phyloP scores from a whole-genome alignment of 2,329 filamentous ascomycete species.

The Pseudogymnoascus sp. region DNA sequence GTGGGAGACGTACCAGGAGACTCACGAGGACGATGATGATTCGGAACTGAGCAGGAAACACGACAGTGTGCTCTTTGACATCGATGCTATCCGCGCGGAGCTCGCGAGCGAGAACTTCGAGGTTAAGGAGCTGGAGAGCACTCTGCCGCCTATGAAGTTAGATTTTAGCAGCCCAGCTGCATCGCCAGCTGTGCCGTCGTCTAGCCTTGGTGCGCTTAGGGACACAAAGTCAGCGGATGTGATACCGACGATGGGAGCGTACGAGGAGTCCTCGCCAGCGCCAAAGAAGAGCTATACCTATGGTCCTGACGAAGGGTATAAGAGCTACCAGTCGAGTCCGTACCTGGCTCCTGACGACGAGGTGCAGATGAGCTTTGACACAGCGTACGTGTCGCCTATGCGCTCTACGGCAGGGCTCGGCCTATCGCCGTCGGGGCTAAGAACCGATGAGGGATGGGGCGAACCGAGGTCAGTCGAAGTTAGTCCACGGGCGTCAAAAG shows the following conservation, averaged over 20 bases:
- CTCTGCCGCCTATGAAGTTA: slow-evolving; percentile 83
- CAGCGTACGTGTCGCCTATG: slow-evolving; percentile 42
- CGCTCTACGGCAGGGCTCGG: neutral
- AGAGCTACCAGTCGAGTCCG: slow-evolving; percentile 7
- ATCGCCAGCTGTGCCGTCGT: slow-evolving; percentile 16
- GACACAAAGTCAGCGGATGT: slow-evolving; percentile 16
- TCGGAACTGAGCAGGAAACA: slow-evolving; percentile 19
- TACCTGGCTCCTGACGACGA: slow-evolving; percentile 37
- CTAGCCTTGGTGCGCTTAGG: neutral
- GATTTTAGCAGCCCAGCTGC: slow-evolving; percentile 36
- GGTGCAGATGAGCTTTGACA: slow-evolving; percentile 67
- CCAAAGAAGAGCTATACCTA: slow-evolving; percentile 13
- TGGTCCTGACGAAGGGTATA: slow-evolving; percentile 11
- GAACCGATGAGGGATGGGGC: neutral
- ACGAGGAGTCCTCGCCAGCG: slow-evolving; percentile 1
- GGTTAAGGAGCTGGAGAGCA: slow-evolving; percentile 78
- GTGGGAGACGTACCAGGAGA: slow-evolving; percentile 90
- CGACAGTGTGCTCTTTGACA: slow-evolving; percentile 72
- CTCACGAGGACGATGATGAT: slow-evolving; percentile 36
- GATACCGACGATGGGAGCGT: slow-evolving; percentile 11
- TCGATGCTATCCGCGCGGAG: slow-evolving; percentile 86
- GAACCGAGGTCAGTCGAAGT: neutral
- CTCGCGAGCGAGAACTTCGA: slow-evolving; percentile 51
- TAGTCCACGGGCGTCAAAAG: slow-evolving; percentile 9
- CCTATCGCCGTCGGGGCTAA: neutral